These are phyloP conservation scores for Carnegiea gigantea DNA, from an alignment of 179 eudicot species.

Conservation along the genomic window DNA sequence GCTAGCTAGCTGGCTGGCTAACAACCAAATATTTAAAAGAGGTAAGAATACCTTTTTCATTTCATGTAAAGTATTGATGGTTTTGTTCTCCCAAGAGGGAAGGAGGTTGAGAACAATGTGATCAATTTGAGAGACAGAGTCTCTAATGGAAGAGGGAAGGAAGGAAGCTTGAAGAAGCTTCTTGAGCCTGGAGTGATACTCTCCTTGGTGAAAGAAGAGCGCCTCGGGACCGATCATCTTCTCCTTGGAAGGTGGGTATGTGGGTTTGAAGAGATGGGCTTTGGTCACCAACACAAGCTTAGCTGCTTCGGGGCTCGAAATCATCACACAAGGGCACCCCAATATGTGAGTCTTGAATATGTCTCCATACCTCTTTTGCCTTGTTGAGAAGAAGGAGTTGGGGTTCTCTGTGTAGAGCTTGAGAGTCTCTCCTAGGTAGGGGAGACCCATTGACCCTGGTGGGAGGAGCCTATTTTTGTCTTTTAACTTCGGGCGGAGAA, in stretches of 20 bases:
- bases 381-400: conserved; percentile 66
- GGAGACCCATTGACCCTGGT: conserved; percentile 95
- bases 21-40: no score
- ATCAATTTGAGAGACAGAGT: conserved; percentile 49
- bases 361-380: conserved; percentile 68
- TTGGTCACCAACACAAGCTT: conserved; percentile 59
- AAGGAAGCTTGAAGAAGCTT: conserved; percentile 59
- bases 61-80: conserved; percentile 63
- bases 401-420: conserved; percentile 79
- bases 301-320: conserved; percentile 84
- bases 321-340: conserved; percentile 93
- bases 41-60: conserved; percentile 65
- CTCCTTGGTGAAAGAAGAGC: conserved; percentile 85
- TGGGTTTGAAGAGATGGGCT: conserved; percentile 87
- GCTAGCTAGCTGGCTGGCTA: no score
- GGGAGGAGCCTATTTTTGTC: conserved; percentile 43
- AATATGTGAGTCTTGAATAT: conserved; percentile 81
- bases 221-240: conserved; percentile 79
- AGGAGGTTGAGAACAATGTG: conserved; percentile 51
- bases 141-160: conserved; percentile 46
- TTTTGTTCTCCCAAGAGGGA: conserved; percentile 47
- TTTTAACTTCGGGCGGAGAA: conserved; percentile 18
- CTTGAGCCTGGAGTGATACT: conserved; percentile 67
- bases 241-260: conserved; percentile 80
- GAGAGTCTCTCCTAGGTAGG: conserved; percentile 88